Evolutionary conservation across 768 basidiomycete genomes (phyloP).

Genomic region (Amanita polypyramis): DNA sequence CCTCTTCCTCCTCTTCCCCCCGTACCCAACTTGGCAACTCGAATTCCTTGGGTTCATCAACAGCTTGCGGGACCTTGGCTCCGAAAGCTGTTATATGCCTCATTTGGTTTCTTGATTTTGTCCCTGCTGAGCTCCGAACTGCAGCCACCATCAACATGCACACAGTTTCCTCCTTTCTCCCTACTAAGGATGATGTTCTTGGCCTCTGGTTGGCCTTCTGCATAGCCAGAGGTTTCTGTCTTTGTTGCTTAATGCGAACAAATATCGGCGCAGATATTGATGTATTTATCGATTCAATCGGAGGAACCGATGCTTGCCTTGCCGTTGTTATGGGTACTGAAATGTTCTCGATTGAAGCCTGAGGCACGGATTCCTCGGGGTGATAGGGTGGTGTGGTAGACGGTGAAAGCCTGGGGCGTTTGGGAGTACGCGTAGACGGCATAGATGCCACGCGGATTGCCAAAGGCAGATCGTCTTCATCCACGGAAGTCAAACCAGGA

Average conservation of each 20-base stretch:
- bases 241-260: constrained; percentile 6
- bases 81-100: constrained; percentile 54
- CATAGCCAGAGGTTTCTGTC: constrained; percentile 5
- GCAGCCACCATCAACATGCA: constrained; percentile 36
- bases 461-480: constrained; percentile 3
- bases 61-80: constrained; percentile 35
- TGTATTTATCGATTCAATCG: constrained; percentile 17
- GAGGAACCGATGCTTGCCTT: constrained; percentile 17
- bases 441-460: not conserved
- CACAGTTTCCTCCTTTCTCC: constrained; percentile 13
- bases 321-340: not conserved
- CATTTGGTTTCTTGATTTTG: constrained; percentile 36
- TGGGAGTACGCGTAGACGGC: not conserved
- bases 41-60: constrained; percentile 42
- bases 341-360: not conserved
- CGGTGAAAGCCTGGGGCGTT: constrained; percentile 2
- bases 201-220: not conserved
- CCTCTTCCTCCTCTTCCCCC: constrained; percentile 10
- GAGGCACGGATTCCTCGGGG: not conserved
- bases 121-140: constrained; percentile 32
- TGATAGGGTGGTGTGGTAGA: constrained; percentile 4
- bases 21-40: constrained; percentile 45
- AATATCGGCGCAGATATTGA: constrained; percentile 3
- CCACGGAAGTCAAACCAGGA: constrained; percentile 3
- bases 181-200: constrained; percentile 9